Evolutionary conservation across 1,284 basidiomycete genomes (phyloP).

Genomic region (Trichosporon sp.): DNA sequence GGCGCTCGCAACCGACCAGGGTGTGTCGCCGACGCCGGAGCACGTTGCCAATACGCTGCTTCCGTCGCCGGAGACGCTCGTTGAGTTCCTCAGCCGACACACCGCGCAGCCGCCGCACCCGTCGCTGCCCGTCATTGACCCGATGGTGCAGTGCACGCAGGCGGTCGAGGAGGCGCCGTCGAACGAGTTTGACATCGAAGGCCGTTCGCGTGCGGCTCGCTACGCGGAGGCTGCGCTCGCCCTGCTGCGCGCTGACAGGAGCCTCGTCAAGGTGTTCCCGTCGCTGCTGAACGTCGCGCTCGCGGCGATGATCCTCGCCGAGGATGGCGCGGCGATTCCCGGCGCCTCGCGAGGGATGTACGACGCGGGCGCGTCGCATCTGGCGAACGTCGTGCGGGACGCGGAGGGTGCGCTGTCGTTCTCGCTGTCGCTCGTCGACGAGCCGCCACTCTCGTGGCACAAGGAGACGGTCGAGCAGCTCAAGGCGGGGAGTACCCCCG

Average conservation of each 20-base stretch:
- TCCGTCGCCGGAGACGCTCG: slow-evolving; percentile 20
- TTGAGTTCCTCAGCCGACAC: slow-evolving; percentile 21
- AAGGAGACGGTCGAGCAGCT: slow-evolving; percentile 50
- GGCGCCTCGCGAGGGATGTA: slow-evolving; percentile 56
- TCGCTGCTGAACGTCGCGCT: slow-evolving; percentile 30
- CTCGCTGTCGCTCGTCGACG: slow-evolving; percentile 56
- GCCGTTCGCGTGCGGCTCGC: slow-evolving; percentile 59
- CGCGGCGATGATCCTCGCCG: slow-evolving; percentile 44
- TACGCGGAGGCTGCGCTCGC: slow-evolving; percentile 60
- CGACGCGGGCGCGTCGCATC: slow-evolving; percentile 46
- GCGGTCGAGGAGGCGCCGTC: slow-evolving; percentile 9
- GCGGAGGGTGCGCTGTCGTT: slow-evolving; percentile 65
- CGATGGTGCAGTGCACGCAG: slow-evolving; percentile 45
- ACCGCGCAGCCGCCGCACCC: slow-evolving; percentile 54
- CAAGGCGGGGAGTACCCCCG: slow-evolving; percentile 17
- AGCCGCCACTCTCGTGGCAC: slow-evolving; percentile 55
- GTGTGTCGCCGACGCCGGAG: slow-evolving; percentile 14
- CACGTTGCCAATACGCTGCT: slow-evolving; percentile 26
- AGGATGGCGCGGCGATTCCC: slow-evolving; percentile 55
- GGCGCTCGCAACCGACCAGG: slow-evolving; percentile 31
- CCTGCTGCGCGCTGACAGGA: slow-evolving; percentile 61
- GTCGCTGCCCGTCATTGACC: slow-evolving; percentile 61
- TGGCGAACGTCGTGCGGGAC: slow-evolving; percentile 55
- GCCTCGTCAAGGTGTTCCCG: slow-evolving; percentile 52
- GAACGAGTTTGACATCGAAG: slow-evolving; percentile 49